Conservation (phyloP, 306 rosid species). For the Rosa multiflora region DNA sequence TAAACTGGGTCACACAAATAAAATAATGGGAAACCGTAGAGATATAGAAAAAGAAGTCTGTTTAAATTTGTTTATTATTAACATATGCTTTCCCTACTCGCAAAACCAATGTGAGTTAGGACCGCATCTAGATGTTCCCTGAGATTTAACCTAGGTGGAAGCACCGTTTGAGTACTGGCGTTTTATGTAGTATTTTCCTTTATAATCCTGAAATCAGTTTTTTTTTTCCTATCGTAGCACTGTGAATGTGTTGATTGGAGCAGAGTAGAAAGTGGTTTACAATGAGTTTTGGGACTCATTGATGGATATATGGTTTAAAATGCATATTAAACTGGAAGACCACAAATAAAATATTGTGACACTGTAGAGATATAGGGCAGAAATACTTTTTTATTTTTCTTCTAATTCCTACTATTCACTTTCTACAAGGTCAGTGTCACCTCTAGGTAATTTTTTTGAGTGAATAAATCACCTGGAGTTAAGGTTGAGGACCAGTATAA, state of each 20-base stretch:
- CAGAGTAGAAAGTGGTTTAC: not conserved
- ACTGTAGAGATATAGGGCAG: not conserved
- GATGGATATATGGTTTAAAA: not conserved
- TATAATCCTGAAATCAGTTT: not conserved
- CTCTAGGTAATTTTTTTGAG: not conserved
- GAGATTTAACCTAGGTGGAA: not conserved
- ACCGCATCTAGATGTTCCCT: not conserved
- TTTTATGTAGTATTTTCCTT: not conserved
- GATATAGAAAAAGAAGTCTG: not conserved
- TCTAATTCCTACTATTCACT: not conserved
- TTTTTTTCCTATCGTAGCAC: not conserved
- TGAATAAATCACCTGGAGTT: not conserved
- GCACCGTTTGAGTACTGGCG: not conserved
- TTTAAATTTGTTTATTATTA: not conserved
- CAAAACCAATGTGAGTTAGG: not conserved
- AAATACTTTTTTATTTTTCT: not conserved
- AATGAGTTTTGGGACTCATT: not conserved
- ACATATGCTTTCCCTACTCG: not conserved
- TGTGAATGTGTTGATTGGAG: not conserved
- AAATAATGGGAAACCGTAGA: not conserved
- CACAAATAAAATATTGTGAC: not conserved
- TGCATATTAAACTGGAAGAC: not conserved
- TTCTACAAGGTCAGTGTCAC: not conserved
- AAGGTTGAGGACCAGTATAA: not conserved
- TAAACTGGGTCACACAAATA: not conserved